Percentiles rank a stretch among this genome's conserved stretches.
phyloP scores from a whole-genome alignment of 2,329 filamentous ascomycete genomes.

The Aspergillus piperis region DNA sequence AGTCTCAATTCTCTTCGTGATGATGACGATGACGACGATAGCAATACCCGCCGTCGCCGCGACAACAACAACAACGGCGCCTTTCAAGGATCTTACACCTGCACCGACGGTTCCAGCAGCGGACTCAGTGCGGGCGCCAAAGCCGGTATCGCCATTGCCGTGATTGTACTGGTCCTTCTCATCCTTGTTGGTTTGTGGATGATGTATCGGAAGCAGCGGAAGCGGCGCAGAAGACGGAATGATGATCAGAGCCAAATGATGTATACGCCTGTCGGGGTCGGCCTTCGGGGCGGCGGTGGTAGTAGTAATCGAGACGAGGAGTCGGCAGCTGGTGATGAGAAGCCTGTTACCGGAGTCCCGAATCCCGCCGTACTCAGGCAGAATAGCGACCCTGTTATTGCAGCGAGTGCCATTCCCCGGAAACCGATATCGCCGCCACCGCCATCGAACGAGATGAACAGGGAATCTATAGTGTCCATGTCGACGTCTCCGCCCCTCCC shows the following conservation, averaged over 20 bases:
- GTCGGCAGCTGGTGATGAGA: background rate
- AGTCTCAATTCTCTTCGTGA: slow-evolving; percentile 17
- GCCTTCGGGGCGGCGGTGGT: background rate
- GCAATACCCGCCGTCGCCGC: background rate
- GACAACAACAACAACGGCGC: slow-evolving; percentile 4
- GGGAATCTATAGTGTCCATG: background rate
- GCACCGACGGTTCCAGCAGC: slow-evolving; percentile 15
- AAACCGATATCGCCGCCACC: slow-evolving; percentile 17
- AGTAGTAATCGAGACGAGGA: background rate
- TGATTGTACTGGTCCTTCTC: slow-evolving; percentile 41
- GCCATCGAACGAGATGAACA: background rate
- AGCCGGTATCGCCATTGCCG: slow-evolving; percentile 37
- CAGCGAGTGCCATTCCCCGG: slow-evolving; percentile 11
- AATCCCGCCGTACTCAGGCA: too few species aligned
- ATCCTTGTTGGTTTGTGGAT: slow-evolving; percentile 23
- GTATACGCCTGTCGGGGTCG: slow-evolving; percentile 1
- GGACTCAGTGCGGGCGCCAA: slow-evolving; percentile 30
- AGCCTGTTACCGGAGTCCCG: background rate
- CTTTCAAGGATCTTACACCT: slow-evolving; percentile 24
- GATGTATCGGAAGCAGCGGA: slow-evolving; percentile 15
- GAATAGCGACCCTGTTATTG: background rate
- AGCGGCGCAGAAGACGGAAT: slow-evolving; percentile 3
- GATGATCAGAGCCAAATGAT: background rate
- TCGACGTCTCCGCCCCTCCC: slow-evolving; percentile 11
- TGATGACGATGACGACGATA: background rate